Conservation (phyloP, 208 protist species). For the Giardia muris region DNA sequence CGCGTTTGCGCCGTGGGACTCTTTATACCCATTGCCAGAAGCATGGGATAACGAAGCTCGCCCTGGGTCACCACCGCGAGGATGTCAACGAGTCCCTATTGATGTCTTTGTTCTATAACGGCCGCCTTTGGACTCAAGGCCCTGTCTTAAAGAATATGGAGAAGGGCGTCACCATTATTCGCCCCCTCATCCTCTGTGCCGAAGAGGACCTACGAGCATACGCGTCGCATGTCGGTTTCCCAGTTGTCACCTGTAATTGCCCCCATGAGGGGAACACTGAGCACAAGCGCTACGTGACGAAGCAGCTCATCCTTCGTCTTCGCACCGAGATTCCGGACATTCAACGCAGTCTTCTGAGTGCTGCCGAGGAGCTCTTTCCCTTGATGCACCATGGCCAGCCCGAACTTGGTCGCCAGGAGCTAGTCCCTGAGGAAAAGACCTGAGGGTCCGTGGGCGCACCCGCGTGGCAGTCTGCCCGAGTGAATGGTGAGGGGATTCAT, state of each 20-base stretch:
- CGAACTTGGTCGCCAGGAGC: no score
- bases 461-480: no score
- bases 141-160: not conserved
- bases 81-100: conserved; percentile 24
- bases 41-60: not conserved
- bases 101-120: conserved; percentile 14
- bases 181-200: not conserved
- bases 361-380: not conserved
- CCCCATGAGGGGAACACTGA: not conserved
- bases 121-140: not conserved
- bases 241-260: conserved; percentile 24
- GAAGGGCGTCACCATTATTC: conserved; percentile 4
- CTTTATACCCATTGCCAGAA: not conserved
- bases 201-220: not conserved
- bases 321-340: not conserved
- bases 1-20: not conserved
- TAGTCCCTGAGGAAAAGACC: no score
- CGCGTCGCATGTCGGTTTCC: not conserved
- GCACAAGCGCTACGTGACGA: not conserved
- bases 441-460: no score
- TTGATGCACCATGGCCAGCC: not conserved
- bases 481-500: no score
- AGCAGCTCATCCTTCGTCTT: not conserved
- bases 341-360: not conserved
- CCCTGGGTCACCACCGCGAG: conserved; percentile 13